phyloP scores from a whole-genome alignment of 164 flowering plant species.

The Protea cynaroides region DNA sequence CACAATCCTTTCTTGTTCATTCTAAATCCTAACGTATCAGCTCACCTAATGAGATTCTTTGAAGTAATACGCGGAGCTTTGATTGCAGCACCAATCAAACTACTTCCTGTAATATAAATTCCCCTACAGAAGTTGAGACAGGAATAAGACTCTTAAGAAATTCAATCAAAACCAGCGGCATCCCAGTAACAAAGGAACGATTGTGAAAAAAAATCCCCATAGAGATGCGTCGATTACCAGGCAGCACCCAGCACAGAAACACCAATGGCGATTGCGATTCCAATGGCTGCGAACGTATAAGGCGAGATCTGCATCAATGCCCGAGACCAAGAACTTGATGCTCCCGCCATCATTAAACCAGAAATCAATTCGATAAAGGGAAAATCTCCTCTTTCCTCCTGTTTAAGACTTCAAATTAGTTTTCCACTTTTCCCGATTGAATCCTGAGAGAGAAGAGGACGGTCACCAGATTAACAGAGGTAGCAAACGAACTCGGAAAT shows the following conservation, averaged over 20 bases:
- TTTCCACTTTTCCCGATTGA: too few relatives aligned
- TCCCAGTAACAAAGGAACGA: too few relatives aligned
- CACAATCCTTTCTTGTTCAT: too few relatives aligned
- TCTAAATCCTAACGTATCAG: not conserved
- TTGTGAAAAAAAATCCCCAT: too few relatives aligned
- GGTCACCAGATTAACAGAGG: too few relatives aligned
- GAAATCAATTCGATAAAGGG: not conserved
- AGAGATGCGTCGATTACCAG: conserved; percentile 37
- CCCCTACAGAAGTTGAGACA: conserved; percentile 47
- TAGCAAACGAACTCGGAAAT: too few relatives aligned
- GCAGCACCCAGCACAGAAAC: conserved; percentile 98
- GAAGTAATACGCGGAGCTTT: conserved; percentile 97
- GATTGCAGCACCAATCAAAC: conserved; percentile 98
- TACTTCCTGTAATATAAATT: conserved; percentile 68
- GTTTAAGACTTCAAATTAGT: too few relatives aligned
- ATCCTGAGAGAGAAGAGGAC: too few relatives aligned
- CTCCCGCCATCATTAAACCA: not conserved
- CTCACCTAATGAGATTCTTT: conserved; percentile 89
- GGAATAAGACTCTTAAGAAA: too few relatives aligned
- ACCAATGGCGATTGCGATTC: conserved; percentile 91
- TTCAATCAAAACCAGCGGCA: conserved; percentile 1
- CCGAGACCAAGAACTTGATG: conserved; percentile 32
- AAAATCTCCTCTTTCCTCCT: too few relatives aligned
- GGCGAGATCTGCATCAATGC: conserved; percentile 87
- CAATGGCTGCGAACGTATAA: conserved; percentile 84